Conservation (phyloP, 257 asterid genomes). For the Nicotiana otophora region DNA sequence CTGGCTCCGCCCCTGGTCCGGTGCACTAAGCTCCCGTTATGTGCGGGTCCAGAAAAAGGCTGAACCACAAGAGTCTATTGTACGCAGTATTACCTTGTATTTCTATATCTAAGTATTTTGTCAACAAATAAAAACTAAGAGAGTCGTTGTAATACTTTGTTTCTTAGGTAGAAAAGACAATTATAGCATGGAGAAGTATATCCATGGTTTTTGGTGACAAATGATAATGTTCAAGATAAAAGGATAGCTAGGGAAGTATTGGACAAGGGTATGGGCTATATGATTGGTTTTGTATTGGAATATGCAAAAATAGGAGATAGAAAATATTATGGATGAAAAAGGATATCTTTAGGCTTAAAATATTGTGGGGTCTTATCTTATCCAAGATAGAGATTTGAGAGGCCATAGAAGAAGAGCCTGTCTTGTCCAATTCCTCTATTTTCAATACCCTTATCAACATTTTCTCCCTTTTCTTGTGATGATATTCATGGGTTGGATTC, state of each 20-base stretch:
- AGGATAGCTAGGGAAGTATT: neutral
- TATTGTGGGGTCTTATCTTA: constrained; percentile 51
- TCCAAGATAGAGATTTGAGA: constrained; percentile 33
- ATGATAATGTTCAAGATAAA: neutral
- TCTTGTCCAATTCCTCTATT: constrained; percentile 30
- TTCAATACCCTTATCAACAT: constrained; percentile 34
- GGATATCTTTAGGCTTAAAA: neutral
- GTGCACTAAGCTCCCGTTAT: too few relatives aligned
- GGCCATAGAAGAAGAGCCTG: constrained; percentile 36
- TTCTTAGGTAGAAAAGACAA: neutral
- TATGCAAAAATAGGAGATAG: neutral
- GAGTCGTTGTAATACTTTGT: neutral
- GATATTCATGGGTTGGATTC: neutral
- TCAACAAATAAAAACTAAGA: neutral
- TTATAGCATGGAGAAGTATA: neutral
- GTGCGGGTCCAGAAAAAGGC: too few relatives aligned
- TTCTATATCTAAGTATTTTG: neutral
- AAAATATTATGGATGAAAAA: neutral
- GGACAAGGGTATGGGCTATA: constrained; percentile 9
- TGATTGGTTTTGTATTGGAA: constrained; percentile 8
- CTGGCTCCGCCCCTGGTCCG: too few relatives aligned
- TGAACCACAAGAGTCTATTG: too few relatives aligned
- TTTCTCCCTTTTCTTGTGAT: constrained; percentile 15
- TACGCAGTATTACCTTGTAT: too few relatives aligned
- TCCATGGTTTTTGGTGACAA: neutral